These are phyloP conservation scores for Phytophthora hybrid DNA, from an alignment of 352 stramenopile genomes.

Conservation along the genomic window DNA sequence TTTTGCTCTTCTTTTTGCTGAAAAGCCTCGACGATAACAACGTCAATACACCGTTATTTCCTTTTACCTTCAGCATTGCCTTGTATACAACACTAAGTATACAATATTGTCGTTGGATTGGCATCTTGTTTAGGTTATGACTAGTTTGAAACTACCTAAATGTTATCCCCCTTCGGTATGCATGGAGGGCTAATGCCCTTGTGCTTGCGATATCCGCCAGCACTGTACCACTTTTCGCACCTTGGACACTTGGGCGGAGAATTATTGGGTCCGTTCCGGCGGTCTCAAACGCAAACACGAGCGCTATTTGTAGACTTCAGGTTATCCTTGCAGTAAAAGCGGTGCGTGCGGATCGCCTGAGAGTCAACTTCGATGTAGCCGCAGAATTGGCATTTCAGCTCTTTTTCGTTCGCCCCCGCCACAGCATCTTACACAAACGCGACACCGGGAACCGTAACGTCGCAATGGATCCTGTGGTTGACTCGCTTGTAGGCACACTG, in stretches of 20 bases:
- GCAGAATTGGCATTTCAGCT: neutral
- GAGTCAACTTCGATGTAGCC: neutral
- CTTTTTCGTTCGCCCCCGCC: neutral
- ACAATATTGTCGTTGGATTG: neutral
- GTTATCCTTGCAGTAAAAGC: neutral
- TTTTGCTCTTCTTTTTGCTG: neutral
- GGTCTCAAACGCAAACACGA: neutral
- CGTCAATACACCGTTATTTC: neutral
- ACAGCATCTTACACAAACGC: slow-evolving; percentile 1
- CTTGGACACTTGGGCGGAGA: neutral
- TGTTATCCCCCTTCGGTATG: neutral
- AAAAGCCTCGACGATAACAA: neutral
- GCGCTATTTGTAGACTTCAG: neutral
- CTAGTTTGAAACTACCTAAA: neutral
- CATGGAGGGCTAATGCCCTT: neutral
- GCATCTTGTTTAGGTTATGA: neutral
- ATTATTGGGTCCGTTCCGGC: neutral
- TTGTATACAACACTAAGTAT: no score
- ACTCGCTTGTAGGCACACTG: neutral
- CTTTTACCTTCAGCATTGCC: no score
- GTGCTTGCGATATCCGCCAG: neutral
- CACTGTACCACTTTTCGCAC: neutral
- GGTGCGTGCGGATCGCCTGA: neutral
- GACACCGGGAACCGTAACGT: neutral
- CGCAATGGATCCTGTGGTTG: neutral